A percentile compares a stretch with the other conserved stretches of the same genome.
Conservation (phyloP, 805 yeast species). For the Pichia heedii region DNA sequence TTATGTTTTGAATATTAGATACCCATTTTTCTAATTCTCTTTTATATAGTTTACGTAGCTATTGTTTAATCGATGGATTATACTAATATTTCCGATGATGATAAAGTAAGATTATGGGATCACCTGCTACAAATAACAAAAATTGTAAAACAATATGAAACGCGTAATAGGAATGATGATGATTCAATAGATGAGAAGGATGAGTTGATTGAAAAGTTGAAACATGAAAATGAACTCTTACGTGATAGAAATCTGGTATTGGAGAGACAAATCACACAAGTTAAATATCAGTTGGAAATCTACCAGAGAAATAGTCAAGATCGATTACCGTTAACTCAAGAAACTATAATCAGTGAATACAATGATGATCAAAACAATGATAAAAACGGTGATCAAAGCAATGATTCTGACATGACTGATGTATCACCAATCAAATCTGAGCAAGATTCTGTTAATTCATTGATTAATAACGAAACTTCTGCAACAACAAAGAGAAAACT, state of each 20-base stretch:
- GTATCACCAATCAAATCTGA: slow-evolving; percentile 5
- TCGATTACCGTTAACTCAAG: slow-evolving; percentile 2
- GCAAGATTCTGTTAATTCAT: neutral
- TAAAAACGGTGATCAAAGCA: neutral
- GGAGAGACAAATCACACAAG: neutral
- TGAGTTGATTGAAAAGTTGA: neutral
- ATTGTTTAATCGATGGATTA: too few species aligned
- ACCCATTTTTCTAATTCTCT: too few species aligned
- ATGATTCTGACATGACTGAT: slow-evolving; percentile 5
- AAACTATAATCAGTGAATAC: slow-evolving; percentile 3
- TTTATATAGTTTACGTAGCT: too few species aligned
- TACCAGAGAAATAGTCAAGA: neutral
- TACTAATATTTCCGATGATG: too few species aligned
- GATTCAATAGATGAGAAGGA: neutral
- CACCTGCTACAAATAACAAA: too few species aligned
- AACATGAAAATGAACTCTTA: slow-evolving; percentile 2
- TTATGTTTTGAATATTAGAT: too few species aligned
- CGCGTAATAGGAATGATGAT: too few species aligned
- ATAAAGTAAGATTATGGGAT: too few species aligned
- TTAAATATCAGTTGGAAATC: neutral
- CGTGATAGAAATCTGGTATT: neutral
- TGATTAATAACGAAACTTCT: neutral
- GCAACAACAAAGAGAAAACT: neutral
- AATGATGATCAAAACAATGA: neutral
- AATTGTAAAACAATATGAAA: too few species aligned